phyloP scores from a whole-genome alignment of 208 protist genomes.

The Strigomonas galati region DNA sequence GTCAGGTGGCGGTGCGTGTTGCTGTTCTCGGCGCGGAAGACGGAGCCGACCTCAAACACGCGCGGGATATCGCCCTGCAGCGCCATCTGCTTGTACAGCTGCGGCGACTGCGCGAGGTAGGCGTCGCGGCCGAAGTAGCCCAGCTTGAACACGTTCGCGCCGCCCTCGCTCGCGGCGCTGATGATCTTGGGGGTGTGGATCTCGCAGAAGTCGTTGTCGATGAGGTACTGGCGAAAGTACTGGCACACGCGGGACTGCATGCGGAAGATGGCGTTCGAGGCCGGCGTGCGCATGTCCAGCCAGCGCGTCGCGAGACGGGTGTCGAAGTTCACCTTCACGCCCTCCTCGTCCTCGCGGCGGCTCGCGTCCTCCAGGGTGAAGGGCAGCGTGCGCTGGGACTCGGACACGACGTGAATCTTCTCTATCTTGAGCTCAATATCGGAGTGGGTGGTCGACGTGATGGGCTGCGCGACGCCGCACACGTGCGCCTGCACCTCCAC shows the following conservation, averaged over 20 bases:
- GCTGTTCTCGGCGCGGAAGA: slow-evolving; percentile 98
- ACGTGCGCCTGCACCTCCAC: slow-evolving; percentile 83
- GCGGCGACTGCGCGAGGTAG: slow-evolving; percentile 98
- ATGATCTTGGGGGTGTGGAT: slow-evolving; percentile 99
- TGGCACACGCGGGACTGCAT: slow-evolving; percentile 93
- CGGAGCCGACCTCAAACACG: slow-evolving; percentile 95
- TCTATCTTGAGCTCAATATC: slow-evolving; percentile 77
- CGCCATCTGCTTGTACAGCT: slow-evolving; percentile 99
- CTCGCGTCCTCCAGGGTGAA: slow-evolving; percentile 92
- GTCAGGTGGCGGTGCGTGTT: slow-evolving; percentile 98
- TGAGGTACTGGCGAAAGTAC: slow-evolving; percentile 97
- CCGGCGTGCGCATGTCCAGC: slow-evolving; percentile 96
- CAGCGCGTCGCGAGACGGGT: slow-evolving; percentile 96
- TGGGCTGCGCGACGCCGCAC: slow-evolving; percentile 57
- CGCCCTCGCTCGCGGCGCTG: slow-evolving; percentile 91
- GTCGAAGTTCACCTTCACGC: slow-evolving; percentile 88
- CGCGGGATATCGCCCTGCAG: slow-evolving; percentile 93
- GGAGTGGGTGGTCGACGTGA: slow-evolving; percentile 74
- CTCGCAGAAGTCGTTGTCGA: slow-evolving; percentile 94
- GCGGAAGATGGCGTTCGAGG: slow-evolving; percentile 96
- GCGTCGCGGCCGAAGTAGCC: slow-evolving; percentile 82
- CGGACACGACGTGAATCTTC: slow-evolving; percentile 80
- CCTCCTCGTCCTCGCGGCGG: slow-evolving; percentile 64
- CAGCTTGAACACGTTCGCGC: slow-evolving; percentile 58
- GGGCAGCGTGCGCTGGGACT: slow-evolving; percentile 84